Percentiles rank a stretch among this genome's conserved stretches.
Evolutionary conservation across 306 rosid species (phyloP).

Genomic region (Malus fusca): DNA sequence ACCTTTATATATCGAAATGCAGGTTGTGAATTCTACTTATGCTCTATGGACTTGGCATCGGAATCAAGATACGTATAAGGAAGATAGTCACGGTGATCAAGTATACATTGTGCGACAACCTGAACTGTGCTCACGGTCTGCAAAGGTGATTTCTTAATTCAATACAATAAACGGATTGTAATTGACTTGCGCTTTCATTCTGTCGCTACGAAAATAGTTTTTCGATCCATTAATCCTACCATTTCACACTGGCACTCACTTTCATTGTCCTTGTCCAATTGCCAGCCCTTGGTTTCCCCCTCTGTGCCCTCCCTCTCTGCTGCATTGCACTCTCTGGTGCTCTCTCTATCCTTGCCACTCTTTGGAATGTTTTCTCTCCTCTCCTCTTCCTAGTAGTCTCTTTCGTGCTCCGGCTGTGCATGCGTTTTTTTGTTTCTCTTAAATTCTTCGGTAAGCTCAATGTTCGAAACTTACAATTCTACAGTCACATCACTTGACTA

Average conservation of each 20-base stretch:
- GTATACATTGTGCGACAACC: conserved; percentile 81
- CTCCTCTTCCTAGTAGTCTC: conserved; percentile 25
- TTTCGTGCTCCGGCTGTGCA: neutral
- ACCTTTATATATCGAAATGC: conserved; percentile 12
- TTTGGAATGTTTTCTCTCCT: conserved; percentile 29
- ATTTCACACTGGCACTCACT: neutral
- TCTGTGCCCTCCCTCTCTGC: conserved; percentile 25
- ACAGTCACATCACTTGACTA: neutral
- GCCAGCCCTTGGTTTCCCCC: conserved; percentile 19
- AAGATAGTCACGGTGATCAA: conserved; percentile 57
- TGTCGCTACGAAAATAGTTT: no score
- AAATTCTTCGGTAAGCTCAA: neutral
- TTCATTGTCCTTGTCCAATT: neutral
- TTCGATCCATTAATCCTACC: neutral
- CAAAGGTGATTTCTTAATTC: conserved; percentile 29
- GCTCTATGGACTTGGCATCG: conserved; percentile 95
- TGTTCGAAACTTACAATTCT: neutral
- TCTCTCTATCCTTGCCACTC: conserved; percentile 24
- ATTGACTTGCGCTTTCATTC: neutral
- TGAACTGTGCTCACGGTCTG: conserved; percentile 40
- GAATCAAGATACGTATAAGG: conserved; percentile 66
- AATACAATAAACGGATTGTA: neutral
- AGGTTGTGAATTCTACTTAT: conserved; percentile 75
- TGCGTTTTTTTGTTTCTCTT: neutral
- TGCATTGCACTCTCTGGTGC: conserved; percentile 35